Evolutionary conservation across 2,329 filamentous ascomycete genomes (phyloP).

Genomic region (Hirsutella minnesotensis): DNA sequence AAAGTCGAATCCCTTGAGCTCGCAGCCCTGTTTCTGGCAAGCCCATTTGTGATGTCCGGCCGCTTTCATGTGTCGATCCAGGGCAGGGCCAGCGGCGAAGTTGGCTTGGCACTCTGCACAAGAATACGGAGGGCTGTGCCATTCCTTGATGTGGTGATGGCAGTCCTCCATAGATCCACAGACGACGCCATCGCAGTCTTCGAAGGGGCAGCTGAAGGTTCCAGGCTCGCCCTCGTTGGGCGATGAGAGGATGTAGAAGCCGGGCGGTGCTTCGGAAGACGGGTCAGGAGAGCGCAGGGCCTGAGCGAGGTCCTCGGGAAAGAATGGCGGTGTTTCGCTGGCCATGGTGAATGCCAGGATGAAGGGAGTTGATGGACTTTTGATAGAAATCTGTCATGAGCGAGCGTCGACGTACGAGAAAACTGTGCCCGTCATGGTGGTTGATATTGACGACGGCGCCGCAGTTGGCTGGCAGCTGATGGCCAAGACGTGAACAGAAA

Average conservation of each 20-base stretch:
- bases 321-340: too few relatives aligned
- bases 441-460: too few relatives aligned
- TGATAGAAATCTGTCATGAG: too few relatives aligned
- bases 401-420: too few relatives aligned
- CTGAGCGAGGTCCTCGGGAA: too few relatives aligned
- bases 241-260: background rate
- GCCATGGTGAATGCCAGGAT: too few relatives aligned
- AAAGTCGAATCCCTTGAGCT: background rate
- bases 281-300: too few relatives aligned
- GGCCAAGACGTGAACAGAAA: too few relatives aligned
- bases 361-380: too few relatives aligned
- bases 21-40: background rate
- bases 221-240: constrained; percentile 1
- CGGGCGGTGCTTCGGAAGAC: background rate
- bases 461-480: too few relatives aligned
- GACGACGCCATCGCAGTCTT: constrained; percentile 1
- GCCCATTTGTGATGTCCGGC: constrained; percentile 1
- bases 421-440: too few relatives aligned
- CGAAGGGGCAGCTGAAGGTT: background rate
- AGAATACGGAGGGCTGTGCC: background rate
- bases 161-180: background rate
- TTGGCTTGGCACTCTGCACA: background rate
- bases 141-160: background rate
- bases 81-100: background rate
- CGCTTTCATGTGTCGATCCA: background rate